Evolutionary conservation across 257 asterid genomes (phyloP), one percentile per base, ranked within the genome.

Genomic region (Scutellaria barbata): DNA sequence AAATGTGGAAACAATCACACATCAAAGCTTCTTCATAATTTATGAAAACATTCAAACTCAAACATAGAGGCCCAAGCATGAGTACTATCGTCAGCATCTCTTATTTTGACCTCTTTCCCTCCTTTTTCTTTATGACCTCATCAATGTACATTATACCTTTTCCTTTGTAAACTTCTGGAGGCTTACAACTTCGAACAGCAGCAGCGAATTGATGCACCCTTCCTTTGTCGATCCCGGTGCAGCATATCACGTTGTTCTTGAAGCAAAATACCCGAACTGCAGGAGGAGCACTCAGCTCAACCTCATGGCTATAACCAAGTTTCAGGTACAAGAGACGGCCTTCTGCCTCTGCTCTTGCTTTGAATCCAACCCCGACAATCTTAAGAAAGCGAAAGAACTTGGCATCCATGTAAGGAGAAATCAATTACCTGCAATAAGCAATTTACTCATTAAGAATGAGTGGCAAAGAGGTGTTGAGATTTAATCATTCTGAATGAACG

Each of bases 311-410:
- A 8, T 73, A 73, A 1, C 77, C 77, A 7, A 73, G 77, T 25
- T 73, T 73, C 14, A 73, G 72, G 72, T 52, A 73, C 14, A 73
- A 43, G 30, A 73, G 58, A 10, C 72, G 77, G 50, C 77, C 77
- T 63, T 63, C 77, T 1, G 77, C 71, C 71, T 73, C 72, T 42
- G 77, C 77, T 53, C 77, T 63, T 42, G 77, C 77, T 73, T 73
- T 73, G 77, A 73, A 73, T 41, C 77, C 77, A 1, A 73, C 77
- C 43, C 77, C 77, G 3, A 73, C 72, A 6, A 73, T 73, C 57
- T 73, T 73, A 2, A 73, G 71, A 63, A 73, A 63, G 14, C 71
- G 71, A 46, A 73, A 73, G 66, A 63, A 73, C 18, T 73, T 73
- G 8, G 71, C 77, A 30, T 73, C 77, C 77, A 73, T 51, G 7